Percentiles rank a stretch among this genome's conserved stretches.
Conservation (phyloP, 78 protist species). For the Chrysochromulina tobinii region DNA sequence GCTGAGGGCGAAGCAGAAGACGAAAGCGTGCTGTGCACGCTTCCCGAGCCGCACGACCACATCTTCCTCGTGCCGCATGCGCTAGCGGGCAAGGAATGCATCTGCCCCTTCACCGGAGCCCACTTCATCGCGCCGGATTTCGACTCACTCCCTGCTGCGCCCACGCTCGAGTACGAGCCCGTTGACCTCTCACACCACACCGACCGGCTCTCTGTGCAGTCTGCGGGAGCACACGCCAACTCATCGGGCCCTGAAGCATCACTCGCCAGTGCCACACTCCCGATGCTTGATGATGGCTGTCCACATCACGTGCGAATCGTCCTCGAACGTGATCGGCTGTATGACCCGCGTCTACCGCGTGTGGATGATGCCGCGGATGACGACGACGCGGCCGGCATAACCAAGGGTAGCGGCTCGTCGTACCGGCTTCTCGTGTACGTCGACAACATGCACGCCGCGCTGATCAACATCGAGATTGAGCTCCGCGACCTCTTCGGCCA, state of each 20-base stretch:
- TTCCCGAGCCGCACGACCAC: background rate
- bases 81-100: background rate
- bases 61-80: background rate
- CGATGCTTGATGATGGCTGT: background rate
- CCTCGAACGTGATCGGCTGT: background rate
- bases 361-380: background rate
- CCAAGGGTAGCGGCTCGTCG: background rate
- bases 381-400: background rate
- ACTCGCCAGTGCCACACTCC: background rate
- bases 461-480: background rate
- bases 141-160: background rate
- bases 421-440: background rate
- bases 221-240: background rate
- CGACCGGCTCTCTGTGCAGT: background rate
- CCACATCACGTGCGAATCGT: background rate
- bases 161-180: background rate
- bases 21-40: background rate
- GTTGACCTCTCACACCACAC: background rate
- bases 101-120: background rate
- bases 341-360: background rate
- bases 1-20: background rate
- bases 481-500: background rate
- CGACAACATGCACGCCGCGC: background rate
- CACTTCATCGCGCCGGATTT: background rate
- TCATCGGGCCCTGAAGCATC: background rate